These are phyloP conservation scores for Pichia inconspicua DNA, from an alignment of 1,139 yeast genomes.

Conservation along the genomic window DNA sequence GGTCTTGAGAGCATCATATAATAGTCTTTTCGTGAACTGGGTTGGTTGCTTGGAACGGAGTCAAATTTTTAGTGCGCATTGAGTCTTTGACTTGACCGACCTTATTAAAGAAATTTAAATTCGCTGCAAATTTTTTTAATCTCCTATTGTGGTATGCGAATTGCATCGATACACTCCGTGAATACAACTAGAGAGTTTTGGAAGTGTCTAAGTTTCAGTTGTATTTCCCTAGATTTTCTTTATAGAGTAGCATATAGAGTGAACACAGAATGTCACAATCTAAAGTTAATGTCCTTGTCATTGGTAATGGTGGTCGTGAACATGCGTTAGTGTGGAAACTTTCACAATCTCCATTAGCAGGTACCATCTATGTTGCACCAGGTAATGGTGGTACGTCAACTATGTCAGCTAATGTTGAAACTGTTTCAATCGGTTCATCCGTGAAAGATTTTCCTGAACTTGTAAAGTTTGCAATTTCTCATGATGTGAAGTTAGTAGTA, in stretches of 20 bases:
- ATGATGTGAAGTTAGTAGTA: constrained; percentile 65
- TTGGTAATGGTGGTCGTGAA: constrained; percentile 99
- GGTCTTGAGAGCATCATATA: not conserved
- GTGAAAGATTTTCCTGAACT: constrained; percentile 52
- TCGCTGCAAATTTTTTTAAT: not conserved
- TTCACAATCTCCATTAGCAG: constrained; percentile 66
- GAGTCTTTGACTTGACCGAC: not conserved
- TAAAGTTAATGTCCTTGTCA: constrained; percentile 56
- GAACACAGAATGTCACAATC: constrained; percentile 6
- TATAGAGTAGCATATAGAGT: not conserved
- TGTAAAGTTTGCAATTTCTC: constrained; percentile 60
- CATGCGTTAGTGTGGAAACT: constrained; percentile 95
- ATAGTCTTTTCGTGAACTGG: too few species aligned
- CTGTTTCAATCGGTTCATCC: constrained; percentile 60
- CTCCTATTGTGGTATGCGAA: not conserved
- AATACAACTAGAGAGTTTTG: not conserved
- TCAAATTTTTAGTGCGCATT: not conserved
- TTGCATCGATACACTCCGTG: not conserved
- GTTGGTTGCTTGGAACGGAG: not conserved
- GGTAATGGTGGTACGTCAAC: constrained; percentile 89
- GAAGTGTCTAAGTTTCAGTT: not conserved
- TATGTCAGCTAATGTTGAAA: constrained; percentile 48
- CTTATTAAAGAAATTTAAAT: not conserved
- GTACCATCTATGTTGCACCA: constrained; percentile 81
- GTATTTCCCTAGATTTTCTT: not conserved